These are phyloP conservation scores for Metschnikowia drakensbergensis DNA, from an alignment of 805 yeast species.

Conservation along the genomic window DNA sequence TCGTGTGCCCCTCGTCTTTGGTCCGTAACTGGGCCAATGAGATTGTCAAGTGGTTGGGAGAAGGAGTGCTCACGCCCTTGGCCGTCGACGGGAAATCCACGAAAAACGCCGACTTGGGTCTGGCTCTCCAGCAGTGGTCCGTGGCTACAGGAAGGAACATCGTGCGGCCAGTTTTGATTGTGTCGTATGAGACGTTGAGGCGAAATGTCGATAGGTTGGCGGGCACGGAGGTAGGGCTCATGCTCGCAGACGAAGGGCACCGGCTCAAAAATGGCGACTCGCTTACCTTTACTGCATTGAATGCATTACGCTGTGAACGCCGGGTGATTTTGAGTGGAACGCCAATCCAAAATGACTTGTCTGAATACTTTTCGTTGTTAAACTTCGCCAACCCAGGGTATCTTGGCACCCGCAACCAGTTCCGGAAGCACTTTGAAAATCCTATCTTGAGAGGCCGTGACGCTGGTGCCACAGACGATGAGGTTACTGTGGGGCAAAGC, in stretches of 20 bases:
- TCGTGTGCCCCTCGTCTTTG: slow-evolving; percentile 91
- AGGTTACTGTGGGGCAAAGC: slow-evolving; percentile 61
- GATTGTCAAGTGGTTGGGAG: slow-evolving; percentile 90
- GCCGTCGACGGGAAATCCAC: slow-evolving; percentile 90
- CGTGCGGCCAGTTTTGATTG: slow-evolving; percentile 88
- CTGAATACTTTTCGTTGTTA: slow-evolving; percentile 87
- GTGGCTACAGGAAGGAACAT: slow-evolving; percentile 81
- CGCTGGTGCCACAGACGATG: slow-evolving; percentile 80
- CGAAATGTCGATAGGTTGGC: slow-evolving; percentile 74
- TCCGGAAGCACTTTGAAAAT: slow-evolving; percentile 78
- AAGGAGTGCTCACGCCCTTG: slow-evolving; percentile 80
- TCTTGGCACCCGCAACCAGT: slow-evolving; percentile 78
- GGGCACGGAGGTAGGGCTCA: slow-evolving; percentile 76
- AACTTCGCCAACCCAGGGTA: slow-evolving; percentile 94
- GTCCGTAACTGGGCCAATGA: slow-evolving; percentile 98
- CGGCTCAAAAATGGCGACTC: slow-evolving; percentile 72
- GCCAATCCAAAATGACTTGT: slow-evolving; percentile 91
- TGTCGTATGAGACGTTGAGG: slow-evolving; percentile 90
- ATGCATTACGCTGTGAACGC: slow-evolving; percentile 78
- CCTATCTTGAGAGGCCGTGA: slow-evolving; percentile 84
- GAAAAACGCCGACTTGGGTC: slow-evolving; percentile 63
- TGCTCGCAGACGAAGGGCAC: slow-evolving; percentile 51
- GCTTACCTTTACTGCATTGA: slow-evolving; percentile 80
- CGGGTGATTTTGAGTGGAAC: slow-evolving; percentile 94
- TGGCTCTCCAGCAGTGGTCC: slow-evolving; percentile 78